Conservation (phyloP, 164 flowering plant species). For the Cinnamomum micranthum region DNA sequence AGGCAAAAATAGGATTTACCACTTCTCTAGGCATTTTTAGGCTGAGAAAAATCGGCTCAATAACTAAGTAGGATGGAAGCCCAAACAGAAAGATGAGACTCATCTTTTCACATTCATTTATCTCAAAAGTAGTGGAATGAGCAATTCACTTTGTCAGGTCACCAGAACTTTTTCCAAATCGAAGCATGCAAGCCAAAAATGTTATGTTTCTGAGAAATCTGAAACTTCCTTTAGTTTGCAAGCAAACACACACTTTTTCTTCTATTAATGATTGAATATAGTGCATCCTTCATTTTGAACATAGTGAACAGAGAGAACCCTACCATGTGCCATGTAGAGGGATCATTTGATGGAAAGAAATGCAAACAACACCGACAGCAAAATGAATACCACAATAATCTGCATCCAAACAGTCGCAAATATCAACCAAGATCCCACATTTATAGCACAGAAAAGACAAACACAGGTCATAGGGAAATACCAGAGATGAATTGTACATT, state of each 20-base stretch:
- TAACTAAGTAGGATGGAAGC: not conserved
- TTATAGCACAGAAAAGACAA: not conserved
- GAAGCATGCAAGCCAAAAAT: not conserved
- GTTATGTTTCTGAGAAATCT: not conserved
- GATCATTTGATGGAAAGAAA: conserved; percentile 30
- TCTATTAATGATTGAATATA: no score
- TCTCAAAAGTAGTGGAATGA: not conserved
- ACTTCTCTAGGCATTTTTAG: not conserved
- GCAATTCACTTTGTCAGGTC: not conserved
- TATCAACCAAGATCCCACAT: conserved; percentile 9
- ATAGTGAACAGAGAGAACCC: not conserved
- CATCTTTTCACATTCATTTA: not conserved
- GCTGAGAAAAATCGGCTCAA: not conserved
- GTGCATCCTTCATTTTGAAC: not conserved
- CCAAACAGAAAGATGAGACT: not conserved
- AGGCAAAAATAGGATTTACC: no score
- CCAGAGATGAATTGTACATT: conserved; percentile 27
- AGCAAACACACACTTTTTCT: no score
- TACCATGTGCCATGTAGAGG: not conserved
- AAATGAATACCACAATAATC: conserved; percentile 31
- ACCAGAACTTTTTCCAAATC: not conserved
- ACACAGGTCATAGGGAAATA: conserved; percentile 15
- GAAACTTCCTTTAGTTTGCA: not conserved
- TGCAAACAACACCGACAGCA: conserved; percentile 40
- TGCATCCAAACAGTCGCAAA: conserved; percentile 18